Conservation (phyloP, 352 stramenopile genomes). For the Phytophthora cactorum region DNA sequence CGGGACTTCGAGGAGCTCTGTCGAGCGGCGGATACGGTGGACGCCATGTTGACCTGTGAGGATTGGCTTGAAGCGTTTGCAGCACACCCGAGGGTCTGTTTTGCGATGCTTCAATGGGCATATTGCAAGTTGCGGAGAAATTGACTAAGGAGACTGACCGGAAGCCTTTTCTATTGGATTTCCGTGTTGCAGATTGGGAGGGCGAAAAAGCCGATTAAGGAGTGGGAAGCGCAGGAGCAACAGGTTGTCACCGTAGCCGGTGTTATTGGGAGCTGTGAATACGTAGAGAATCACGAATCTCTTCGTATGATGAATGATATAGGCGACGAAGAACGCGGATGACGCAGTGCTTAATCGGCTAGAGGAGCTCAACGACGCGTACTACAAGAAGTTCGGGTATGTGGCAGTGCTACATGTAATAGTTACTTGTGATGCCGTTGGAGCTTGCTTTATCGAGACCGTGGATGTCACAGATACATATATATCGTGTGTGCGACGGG, state of each 20-base stretch:
- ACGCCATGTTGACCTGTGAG: slow-evolving; percentile 43
- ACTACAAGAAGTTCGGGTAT: slow-evolving; percentile 78
- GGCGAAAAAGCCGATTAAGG: slow-evolving; percentile 66
- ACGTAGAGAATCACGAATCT: background rate
- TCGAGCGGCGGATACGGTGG: slow-evolving; percentile 46
- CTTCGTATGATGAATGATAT: background rate
- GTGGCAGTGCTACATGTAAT: background rate
- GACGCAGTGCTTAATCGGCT: slow-evolving; percentile 61
- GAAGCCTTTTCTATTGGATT: background rate
- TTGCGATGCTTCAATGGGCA: background rate
- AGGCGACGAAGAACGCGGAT: slow-evolving; percentile 64
- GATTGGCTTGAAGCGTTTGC: slow-evolving; percentile 81
- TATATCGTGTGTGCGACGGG: slow-evolving; percentile 85
- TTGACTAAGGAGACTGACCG: background rate
- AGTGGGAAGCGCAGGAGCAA: slow-evolving; percentile 82
- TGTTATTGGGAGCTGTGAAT: background rate
- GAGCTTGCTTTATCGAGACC: background rate
- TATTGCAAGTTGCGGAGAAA: no score
- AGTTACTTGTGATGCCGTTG: background rate
- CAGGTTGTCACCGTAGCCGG: slow-evolving; percentile 31
- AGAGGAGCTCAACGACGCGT: slow-evolving; percentile 68
- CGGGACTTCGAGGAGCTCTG: slow-evolving; percentile 48
- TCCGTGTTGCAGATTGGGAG: slow-evolving; percentile 59
- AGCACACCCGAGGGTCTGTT: slow-evolving; percentile 61
- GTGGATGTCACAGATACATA: slow-evolving; percentile 54